Conservation (phyloP, 163 green algal species). For the Chlamydomonas reinhardtii region DNA sequence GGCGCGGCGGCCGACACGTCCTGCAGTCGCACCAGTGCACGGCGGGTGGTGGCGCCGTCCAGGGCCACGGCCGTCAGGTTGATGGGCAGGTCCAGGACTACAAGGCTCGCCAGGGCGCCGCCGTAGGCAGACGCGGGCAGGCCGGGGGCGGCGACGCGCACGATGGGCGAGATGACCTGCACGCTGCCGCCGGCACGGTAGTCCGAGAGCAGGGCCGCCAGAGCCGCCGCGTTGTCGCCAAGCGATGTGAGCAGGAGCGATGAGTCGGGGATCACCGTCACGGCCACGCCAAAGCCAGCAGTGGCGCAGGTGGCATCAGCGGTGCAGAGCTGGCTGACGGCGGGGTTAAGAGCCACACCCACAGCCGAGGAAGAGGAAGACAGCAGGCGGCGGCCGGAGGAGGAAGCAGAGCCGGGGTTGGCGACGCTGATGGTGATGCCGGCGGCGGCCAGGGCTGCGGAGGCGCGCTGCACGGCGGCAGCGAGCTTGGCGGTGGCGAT, state of each 20-base stretch:
- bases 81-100: conserved; percentile 2
- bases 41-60: background rate
- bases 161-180: conserved; percentile 9
- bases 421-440: background rate
- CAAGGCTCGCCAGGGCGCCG: background rate
- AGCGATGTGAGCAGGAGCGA: conserved; percentile 5
- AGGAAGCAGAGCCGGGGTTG: background rate
- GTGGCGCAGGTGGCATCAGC: background rate
- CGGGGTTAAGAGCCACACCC: background rate
- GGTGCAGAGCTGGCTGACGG: conserved; percentile 1
- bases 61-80: conserved; percentile 13
- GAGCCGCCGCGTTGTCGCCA: background rate
- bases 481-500: background rate
- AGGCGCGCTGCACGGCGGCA: background rate
- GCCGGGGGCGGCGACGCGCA: conserved; percentile 2
- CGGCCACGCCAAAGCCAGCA: background rate
- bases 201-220: background rate
- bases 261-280: background rate
- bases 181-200: background rate
- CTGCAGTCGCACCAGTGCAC: background rate
- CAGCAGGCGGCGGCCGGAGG: background rate
- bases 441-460: background rate
- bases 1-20: background rate
- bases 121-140: conserved; percentile 1
- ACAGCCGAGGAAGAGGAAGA: background rate